A percentile compares a stretch with the other conserved stretches of the same genome.
These are phyloP conservation scores for Zymoseptoria pseudotritici DNA, from an alignment of 2,329 filamentous ascomycete species.

Conservation along the genomic window DNA sequence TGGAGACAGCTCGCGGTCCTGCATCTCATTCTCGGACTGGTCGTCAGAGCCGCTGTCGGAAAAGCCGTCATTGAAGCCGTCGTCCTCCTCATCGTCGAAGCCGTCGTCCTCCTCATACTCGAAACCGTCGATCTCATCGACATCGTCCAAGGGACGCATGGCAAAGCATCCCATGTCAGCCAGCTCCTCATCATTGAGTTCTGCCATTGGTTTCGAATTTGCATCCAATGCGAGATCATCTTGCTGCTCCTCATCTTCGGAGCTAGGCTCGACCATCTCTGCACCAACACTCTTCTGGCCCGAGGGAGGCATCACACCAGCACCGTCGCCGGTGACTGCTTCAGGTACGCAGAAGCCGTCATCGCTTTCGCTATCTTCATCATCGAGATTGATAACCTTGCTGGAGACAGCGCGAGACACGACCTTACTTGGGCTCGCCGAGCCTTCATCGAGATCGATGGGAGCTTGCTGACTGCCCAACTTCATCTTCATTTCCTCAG, in stretches of 20 bases:
- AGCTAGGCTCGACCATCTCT: neutral
- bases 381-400: slow-evolving; percentile 12
- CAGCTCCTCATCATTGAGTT: slow-evolving; percentile 7
- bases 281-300: neutral
- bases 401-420: neutral
- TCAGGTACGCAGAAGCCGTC: slow-evolving; percentile 1
- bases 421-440: slow-evolving; percentile 4
- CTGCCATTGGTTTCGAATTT: neutral
- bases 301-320: neutral
- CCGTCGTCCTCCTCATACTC: slow-evolving; percentile 15
- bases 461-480: slow-evolving; percentile 19
- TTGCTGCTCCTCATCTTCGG: slow-evolving; percentile 4
- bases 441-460: slow-evolving; percentile 12
- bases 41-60: slow-evolving; percentile 4
- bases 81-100: slow-evolving; percentile 9
- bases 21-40: neutral
- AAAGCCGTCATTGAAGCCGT: slow-evolving; percentile 3
- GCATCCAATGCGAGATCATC: slow-evolving; percentile 6
- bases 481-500: slow-evolving; percentile 18
- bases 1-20: slow-evolving; percentile 8
- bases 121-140: slow-evolving; percentile 6
- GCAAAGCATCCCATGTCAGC: neutral
- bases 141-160: neutral
- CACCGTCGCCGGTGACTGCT: neutral
- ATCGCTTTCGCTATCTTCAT: slow-evolving; percentile 13